Percentiles rank a stretch among this genome's conserved stretches.
These are phyloP conservation scores for Pyrenophora teres DNA, from an alignment of 2,329 filamentous ascomycete genomes.

Conservation along the genomic window DNA sequence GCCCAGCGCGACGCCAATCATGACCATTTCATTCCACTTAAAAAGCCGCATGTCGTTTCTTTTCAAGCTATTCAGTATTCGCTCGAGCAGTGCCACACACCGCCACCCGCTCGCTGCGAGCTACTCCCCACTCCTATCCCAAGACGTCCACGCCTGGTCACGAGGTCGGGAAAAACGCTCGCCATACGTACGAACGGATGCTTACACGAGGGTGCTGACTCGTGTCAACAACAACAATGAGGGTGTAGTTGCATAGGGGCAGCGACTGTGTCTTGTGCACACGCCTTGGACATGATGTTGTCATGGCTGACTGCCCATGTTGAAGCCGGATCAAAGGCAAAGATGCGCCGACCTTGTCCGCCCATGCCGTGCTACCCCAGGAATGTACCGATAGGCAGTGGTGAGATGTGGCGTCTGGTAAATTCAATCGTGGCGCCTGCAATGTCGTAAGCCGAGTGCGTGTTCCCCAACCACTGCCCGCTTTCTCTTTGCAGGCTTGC, in stretches of 20 bases:
- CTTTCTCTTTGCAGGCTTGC: neutral
- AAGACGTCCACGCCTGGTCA: neutral
- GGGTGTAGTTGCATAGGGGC: too few species aligned
- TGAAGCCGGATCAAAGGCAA: neutral
- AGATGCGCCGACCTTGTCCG: neutral
- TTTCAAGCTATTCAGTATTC: conserved; percentile 5
- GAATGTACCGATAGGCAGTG: neutral
- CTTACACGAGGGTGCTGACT: too few species aligned
- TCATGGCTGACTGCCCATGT: too few species aligned
- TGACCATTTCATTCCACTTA: conserved; percentile 1
- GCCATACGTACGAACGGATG: neutral
- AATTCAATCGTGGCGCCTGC: neutral
- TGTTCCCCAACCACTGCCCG: neutral
- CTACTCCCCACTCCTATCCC: neutral
- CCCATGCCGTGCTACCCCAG: conserved; percentile 1
- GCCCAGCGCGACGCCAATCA: conserved; percentile 7
- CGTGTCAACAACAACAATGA: too few species aligned
- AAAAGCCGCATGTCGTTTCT: conserved; percentile 8
- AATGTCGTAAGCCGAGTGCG: conserved; percentile 1
- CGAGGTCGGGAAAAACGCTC: conserved; percentile 1
- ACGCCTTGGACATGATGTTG: too few species aligned
- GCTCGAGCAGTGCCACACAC: conserved; percentile 11
- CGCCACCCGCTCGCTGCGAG: conserved; percentile 4
- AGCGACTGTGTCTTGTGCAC: too few species aligned
- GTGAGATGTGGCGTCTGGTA: conserved; percentile 3